Conservation (phyloP, 2,329 filamentous ascomycete species). For the Nemania bipapillata region DNA sequence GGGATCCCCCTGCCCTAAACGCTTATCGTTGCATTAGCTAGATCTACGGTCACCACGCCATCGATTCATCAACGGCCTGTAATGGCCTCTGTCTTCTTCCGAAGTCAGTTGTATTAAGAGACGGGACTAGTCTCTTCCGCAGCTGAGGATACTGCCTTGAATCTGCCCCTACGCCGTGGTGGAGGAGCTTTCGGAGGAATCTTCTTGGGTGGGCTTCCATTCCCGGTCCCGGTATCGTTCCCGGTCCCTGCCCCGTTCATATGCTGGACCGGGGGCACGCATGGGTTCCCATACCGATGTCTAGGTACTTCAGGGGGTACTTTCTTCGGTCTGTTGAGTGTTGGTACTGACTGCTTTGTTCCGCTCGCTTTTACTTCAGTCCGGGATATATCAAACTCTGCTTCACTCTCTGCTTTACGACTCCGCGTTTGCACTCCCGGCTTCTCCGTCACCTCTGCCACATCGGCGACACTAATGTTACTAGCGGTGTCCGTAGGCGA, state of each 20-base stretch:
- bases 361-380: constrained; percentile 13
- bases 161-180: constrained; percentile 59
- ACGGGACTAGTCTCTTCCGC: constrained; percentile 36
- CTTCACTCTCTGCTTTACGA: constrained; percentile 56
- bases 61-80: neutral
- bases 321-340: constrained; percentile 56
- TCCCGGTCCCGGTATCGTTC: constrained; percentile 8
- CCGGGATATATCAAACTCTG: constrained; percentile 27
- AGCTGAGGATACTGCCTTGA: constrained; percentile 48
- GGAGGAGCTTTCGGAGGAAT: constrained; percentile 53
- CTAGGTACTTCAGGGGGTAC: constrained; percentile 66
- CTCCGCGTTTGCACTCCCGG: constrained; percentile 85
- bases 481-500: constrained; percentile 74
- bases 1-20: neutral
- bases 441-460: constrained; percentile 82
- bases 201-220: constrained; percentile 37
- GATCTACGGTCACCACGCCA: neutral
- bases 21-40: neutral
- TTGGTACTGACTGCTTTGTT: constrained; percentile 12
- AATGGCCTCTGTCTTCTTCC: neutral
- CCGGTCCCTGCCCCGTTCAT: constrained; percentile 10
- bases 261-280: constrained; percentile 38
- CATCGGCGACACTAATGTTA: constrained; percentile 78
- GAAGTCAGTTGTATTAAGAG: constrained; percentile 7
- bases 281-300: constrained; percentile 65